Conservation (phyloP, 441 rosid genomes). For the Omphalea diandra region DNA sequence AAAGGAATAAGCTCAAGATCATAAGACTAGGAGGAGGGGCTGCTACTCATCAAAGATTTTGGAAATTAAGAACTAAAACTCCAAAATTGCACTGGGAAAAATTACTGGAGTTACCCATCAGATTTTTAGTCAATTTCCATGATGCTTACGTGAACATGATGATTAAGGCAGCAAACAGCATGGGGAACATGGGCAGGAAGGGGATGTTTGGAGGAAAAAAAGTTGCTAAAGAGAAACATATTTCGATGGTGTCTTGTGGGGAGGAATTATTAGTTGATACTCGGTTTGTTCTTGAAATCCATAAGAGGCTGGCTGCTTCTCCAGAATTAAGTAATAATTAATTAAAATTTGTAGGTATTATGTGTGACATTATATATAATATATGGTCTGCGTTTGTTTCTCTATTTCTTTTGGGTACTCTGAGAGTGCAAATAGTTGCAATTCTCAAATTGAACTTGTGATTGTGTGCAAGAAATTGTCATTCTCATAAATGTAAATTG, state of each 20-base stretch:
- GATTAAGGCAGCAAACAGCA: conserved; percentile 18
- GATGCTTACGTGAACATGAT: conserved; percentile 26
- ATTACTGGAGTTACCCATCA: conserved; percentile 22
- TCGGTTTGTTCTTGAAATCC: conserved; percentile 29
- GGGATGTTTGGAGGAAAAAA: conserved; percentile 21
- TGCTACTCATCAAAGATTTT: background rate
- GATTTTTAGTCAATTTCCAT: conserved; percentile 27
- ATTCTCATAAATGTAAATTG: too few relatives aligned
- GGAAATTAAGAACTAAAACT: conserved; percentile 10
- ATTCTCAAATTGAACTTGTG: too few relatives aligned
- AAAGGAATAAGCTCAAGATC: conserved; percentile 16
- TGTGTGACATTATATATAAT: too few relatives aligned
- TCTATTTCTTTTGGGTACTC: too few relatives aligned
- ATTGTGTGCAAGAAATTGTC: too few relatives aligned
- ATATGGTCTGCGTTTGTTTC: too few relatives aligned
- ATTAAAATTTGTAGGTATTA: too few relatives aligned
- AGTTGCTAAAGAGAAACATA: conserved; percentile 15
- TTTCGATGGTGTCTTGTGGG: conserved; percentile 25
- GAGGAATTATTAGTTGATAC: conserved; percentile 38
- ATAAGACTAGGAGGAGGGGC: conserved; percentile 20
- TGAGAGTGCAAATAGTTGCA: too few relatives aligned
- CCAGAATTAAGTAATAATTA: background rate
- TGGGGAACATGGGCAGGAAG: conserved; percentile 14
- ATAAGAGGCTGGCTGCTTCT: conserved; percentile 27
- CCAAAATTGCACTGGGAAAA: conserved; percentile 15